phyloP scores from a whole-genome alignment of 176 grass and related monocot species.

The Elaeis guineensis region DNA sequence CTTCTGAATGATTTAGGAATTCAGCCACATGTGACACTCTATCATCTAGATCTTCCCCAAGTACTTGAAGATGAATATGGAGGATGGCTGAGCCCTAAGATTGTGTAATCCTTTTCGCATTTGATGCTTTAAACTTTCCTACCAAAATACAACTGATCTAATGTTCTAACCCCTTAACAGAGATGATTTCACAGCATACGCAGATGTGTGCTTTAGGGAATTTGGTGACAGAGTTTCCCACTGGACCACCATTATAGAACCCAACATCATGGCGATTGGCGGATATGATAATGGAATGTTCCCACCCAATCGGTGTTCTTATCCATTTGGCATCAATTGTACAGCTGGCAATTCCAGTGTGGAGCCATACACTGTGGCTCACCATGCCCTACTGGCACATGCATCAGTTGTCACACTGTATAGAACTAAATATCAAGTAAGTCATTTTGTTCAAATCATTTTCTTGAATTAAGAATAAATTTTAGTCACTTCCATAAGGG shows the following conservation, averaged over 20 bases:
- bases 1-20: constrained; percentile 38
- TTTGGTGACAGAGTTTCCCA: constrained; percentile 69
- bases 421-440: constrained; percentile 53
- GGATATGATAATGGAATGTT: constrained; percentile 49
- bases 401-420: constrained; percentile 50
- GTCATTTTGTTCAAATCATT: neutral
- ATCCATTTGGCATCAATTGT: constrained; percentile 47
- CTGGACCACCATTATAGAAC: constrained; percentile 70
- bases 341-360: constrained; percentile 51
- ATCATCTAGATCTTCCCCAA: constrained; percentile 77
- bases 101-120: constrained; percentile 41
- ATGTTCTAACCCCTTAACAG: constrained; percentile 17
- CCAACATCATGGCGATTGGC: constrained; percentile 39
- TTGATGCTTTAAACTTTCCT: neutral
- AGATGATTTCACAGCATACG: constrained; percentile 65
- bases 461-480: too few species aligned
- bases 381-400: constrained; percentile 54
- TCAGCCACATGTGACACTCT: constrained; percentile 54
- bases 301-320: constrained; percentile 61
- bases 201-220: constrained; percentile 65
- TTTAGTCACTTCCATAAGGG: too few species aligned
- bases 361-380: constrained; percentile 50
- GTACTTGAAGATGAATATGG: constrained; percentile 72
- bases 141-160: too few species aligned
- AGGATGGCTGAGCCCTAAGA: constrained; percentile 62